A percentile compares a stretch with the other conserved stretches of the same genome.
Conservation (phyloP, 306 rosid genomes). For the barrel medic (Medicago truncatula) region MtrunA17r5.0-ANR NC_053049.1:42597001-42597500, state of each 20-base stretch:
- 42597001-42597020: slow-evolving; percentile 96
- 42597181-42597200: no score
- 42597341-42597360: neutral
- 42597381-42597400: slow-evolving; percentile 90
- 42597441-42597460: slow-evolving; percentile 94
- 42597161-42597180: no score
- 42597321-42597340: neutral
- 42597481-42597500: no score
- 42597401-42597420: slow-evolving; percentile 79
- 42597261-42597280: no score
- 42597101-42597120: slow-evolving; percentile 12
- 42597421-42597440: slow-evolving; percentile 92
- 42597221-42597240: no score
- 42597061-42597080: slow-evolving; percentile 82
- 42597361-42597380: slow-evolving; percentile 92
- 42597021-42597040: slow-evolving; percentile 94
- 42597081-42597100: slow-evolving; percentile 90
- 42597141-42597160: neutral
- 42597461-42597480: slow-evolving; percentile 67
- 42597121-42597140: slow-evolving; percentile 19
- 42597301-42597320: no score
- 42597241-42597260: no score
- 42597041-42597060: slow-evolving; percentile 73
- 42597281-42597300: no score
- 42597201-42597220: no score